Base-by-base conservation (phyloP, 805 yeast species). In the Candida ovalis region DNA sequence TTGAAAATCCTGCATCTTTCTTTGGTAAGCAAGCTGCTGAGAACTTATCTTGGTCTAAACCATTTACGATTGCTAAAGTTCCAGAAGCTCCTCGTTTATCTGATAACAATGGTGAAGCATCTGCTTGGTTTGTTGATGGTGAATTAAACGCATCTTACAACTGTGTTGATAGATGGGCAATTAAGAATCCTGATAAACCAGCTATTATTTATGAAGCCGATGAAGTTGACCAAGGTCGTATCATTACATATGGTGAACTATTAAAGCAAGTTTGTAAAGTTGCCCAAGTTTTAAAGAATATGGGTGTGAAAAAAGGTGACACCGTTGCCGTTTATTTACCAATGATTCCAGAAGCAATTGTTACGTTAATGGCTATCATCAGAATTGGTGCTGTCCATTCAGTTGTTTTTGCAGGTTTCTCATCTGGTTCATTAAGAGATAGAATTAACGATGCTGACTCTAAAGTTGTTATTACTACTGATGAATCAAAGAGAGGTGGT, bases 351-450 rank as follows among this genome's bases (percentile, higher is more conserved):
- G 96, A 91, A 72, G 97, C 97, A 19, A 75, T 94, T 52, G 81
- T 94, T 48, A 86, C 99, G n/a, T 81, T 92, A 79, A 76, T 92
- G 63, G 99, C 99, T 42, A 84, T 90, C 63, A 87, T 83, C 32
- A 84, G 99, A 73, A 73, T 92, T 49, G 99, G 99, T 66, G 99
- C 99, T 30, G 75, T 92, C 46, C 99, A 92, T 71, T 87, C 97
- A 17, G 97, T 94, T 46, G 86, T 92, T 46, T 92, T 92, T 73
- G 99, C 98, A 35, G 99, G 99, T 21, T 92, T 92, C 73, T 84
- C 95, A 30, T 84, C 97, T 32, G 94, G 96, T 43, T 92, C 97
- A 22, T 81, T 92, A 64, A 80, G 78, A 63, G 99, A 94, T 71
- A 84, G 99, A 69, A 84, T 94, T 57, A 77, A 77, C 50, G 96